Evolutionary conservation across 768 basidiomycete species (phyloP).

Genomic region (Mycena capillaripes): DNA sequence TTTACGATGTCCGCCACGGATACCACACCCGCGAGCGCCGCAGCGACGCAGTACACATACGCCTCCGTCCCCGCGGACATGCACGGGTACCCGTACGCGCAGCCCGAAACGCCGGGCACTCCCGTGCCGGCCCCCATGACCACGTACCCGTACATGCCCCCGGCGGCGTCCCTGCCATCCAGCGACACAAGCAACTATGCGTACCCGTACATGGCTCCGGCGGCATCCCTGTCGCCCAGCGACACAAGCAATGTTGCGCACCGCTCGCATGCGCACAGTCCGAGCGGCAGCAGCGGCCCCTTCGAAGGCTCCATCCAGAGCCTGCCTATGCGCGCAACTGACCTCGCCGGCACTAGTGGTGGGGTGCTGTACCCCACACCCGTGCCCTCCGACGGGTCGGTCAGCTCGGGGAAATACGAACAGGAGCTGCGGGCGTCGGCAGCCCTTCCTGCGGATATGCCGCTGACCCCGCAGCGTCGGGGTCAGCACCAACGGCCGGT

Average conservation of each 20-base stretch:
- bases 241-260: too few relatives aligned
- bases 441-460: background rate
- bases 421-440: background rate
- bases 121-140: background rate
- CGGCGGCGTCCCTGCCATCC: background rate
- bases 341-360: background rate
- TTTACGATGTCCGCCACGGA: background rate
- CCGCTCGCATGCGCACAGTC: slow-evolving; percentile 2
- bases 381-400: slow-evolving; percentile 9
- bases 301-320: background rate
- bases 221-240: too few relatives aligned
- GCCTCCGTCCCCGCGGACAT: background rate
- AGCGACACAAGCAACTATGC: background rate
- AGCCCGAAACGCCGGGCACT: background rate
- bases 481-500: background rate
- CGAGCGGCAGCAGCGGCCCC: slow-evolving; percentile 4
- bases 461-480: slow-evolving; percentile 15
- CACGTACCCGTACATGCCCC: slow-evolving; percentile 5
- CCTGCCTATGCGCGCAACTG: background rate
- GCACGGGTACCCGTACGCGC: background rate
- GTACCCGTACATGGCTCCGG: too few relatives aligned
- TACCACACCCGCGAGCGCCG: background rate
- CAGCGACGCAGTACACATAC: slow-evolving; percentile 17
- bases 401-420: slow-evolving; percentile 13
- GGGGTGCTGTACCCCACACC: slow-evolving; percentile 3